Conservation (phyloP, 768 basidiomycete genomes). For the Rossbeevera mucosa region DNA sequence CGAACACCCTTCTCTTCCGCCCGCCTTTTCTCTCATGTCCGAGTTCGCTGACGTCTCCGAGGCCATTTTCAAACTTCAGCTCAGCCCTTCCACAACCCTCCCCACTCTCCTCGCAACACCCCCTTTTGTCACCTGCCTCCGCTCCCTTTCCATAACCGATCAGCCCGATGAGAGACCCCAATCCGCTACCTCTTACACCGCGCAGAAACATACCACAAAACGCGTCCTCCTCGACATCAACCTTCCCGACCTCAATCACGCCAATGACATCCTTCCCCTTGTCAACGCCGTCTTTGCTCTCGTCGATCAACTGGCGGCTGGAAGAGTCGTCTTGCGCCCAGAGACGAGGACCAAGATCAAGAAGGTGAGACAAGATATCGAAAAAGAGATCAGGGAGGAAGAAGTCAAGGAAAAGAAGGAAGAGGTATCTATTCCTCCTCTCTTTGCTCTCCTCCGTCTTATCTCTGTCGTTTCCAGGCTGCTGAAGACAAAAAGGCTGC, state of each 20-base stretch:
- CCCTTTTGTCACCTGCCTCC: conserved; percentile 69
- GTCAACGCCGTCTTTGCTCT: conserved; percentile 69
- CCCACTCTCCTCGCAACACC: conserved; percentile 58
- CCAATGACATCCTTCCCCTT: conserved; percentile 48
- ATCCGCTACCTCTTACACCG: conserved; percentile 42
- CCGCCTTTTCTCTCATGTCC: conserved; percentile 70
- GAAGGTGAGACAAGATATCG: conserved; percentile 68
- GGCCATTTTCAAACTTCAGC: conserved; percentile 54
- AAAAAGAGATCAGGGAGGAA: conserved; percentile 65
- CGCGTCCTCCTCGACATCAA: conserved; percentile 68
- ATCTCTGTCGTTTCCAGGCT: conserved; percentile 31
- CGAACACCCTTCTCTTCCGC: conserved; percentile 59
- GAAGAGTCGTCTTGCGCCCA: conserved; percentile 58
- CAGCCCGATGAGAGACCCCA: conserved; percentile 71
- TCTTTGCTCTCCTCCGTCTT: not conserved
- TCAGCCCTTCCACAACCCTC: conserved; percentile 43
- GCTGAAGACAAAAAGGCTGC: conserved; percentile 67
- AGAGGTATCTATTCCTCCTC: conserved; percentile 42
- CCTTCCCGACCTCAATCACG: conserved; percentile 47
- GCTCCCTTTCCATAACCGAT: conserved; percentile 85
- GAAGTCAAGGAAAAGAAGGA: conserved; percentile 63
- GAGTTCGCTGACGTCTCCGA: conserved; percentile 88
- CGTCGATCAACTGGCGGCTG: conserved; percentile 55
- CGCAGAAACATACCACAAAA: conserved; percentile 47
- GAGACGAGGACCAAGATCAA: conserved; percentile 79